A percentile compares a stretch with the other conserved stretches of the same genome.
Evolutionary conservation across 2,329 filamentous ascomycete species (phyloP).

Genomic region (Fusarium sp.): DNA sequence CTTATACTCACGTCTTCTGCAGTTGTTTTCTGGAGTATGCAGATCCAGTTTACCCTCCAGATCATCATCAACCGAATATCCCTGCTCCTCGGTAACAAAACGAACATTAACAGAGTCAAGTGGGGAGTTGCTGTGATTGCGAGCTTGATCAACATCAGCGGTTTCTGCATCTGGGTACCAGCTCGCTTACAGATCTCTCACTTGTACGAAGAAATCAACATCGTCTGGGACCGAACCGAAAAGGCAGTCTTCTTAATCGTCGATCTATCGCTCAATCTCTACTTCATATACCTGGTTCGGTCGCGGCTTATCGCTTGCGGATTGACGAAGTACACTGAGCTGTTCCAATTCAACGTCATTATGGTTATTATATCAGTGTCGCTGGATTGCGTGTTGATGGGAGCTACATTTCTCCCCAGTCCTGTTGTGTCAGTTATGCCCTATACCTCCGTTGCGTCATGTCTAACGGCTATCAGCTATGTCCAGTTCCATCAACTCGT

Average conservation of each 20-base stretch:
- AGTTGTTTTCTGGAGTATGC: constrained; percentile 32
- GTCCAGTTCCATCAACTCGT: constrained; percentile 30
- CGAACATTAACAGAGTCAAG: constrained; percentile 19
- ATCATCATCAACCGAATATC: constrained; percentile 35
- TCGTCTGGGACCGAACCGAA: constrained; percentile 32
- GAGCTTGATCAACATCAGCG: constrained; percentile 24
- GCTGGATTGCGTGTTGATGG: constrained; percentile 27
- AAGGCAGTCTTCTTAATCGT: constrained; percentile 24
- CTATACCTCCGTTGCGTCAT: neutral
- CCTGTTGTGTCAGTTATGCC: constrained; percentile 17
- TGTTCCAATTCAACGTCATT: constrained; percentile 25
- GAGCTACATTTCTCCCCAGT: constrained; percentile 27
- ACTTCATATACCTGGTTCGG: constrained; percentile 30
- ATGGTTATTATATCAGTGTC: constrained; percentile 26
- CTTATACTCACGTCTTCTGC: neutral
- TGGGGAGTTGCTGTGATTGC: constrained; percentile 17
- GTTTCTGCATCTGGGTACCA: constrained; percentile 31
- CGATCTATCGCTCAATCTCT: constrained; percentile 26
- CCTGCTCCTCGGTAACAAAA: constrained; percentile 17
- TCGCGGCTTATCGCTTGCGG: constrained; percentile 18
- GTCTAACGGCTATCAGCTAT: constrained; percentile 12
- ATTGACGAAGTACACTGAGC: constrained; percentile 19
- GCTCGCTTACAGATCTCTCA: constrained; percentile 21
- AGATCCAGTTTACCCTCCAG: constrained; percentile 30
- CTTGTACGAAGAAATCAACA: constrained; percentile 26